Conservation (phyloP, 148 eudicot species). For the Chenopodium quinoa region DNA sequence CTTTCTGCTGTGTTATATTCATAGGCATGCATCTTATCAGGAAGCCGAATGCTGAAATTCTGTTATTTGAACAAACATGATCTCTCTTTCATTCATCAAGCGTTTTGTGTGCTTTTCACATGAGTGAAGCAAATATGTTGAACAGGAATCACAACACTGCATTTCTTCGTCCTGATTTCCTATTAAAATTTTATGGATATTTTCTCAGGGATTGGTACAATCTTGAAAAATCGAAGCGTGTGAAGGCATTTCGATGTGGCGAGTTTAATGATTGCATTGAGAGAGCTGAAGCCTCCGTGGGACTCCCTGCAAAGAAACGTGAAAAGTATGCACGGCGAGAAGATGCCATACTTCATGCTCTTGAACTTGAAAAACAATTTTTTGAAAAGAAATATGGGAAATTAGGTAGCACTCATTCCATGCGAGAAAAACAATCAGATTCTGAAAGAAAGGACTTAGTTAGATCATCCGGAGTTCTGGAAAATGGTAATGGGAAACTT, state of each 20-base stretch:
- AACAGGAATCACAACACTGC: slow-evolving; percentile 3
- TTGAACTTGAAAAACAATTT: slow-evolving; percentile 80
- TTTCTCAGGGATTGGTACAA: slow-evolving; percentile 93
- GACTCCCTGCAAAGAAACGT: slow-evolving; percentile 88
- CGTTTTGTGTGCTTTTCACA: slow-evolving; percentile 15
- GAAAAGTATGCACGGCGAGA: slow-evolving; percentile 97
- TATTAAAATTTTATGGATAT: slow-evolving; percentile 18
- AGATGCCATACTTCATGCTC: slow-evolving; percentile 98
- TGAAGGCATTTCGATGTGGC: slow-evolving; percentile 95
- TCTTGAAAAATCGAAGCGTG: slow-evolving; percentile 97
- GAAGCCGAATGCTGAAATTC: slow-evolving; percentile 17
- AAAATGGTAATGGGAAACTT: slow-evolving; percentile 48
- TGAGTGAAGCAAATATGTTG: slow-evolving; percentile 9
- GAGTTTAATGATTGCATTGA: slow-evolving; percentile 95
- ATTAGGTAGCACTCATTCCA: slow-evolving; percentile 29
- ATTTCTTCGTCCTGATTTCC: slow-evolving; percentile 17
- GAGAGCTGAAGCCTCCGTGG: slow-evolving; percentile 82
- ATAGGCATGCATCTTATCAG: slow-evolving; percentile 23
- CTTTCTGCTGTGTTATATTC: slow-evolving; percentile 9
- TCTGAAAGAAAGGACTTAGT: slow-evolving; percentile 35
- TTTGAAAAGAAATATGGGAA: slow-evolving; percentile 62
- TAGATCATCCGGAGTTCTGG: slow-evolving; percentile 36
- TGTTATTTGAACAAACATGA: slow-evolving; percentile 22
- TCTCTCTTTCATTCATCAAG: slow-evolving; percentile 25
- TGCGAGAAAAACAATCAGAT: slow-evolving; percentile 40